Conservation (phyloP, 2,329 filamentous ascomycete genomes). For the Fusarium napiforme region DNA sequence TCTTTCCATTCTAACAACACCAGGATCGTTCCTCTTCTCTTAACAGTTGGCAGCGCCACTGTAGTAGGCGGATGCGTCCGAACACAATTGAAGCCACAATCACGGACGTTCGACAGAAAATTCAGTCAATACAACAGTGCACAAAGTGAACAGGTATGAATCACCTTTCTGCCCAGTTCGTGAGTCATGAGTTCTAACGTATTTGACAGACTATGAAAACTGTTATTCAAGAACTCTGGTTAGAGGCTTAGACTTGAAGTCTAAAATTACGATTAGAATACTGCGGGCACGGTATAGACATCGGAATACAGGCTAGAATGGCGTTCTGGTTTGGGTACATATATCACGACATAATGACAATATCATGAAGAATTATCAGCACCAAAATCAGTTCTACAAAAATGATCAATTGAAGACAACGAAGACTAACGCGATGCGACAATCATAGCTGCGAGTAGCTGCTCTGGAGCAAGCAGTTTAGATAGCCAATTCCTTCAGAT, state of each 20-base stretch:
- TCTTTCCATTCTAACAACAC: constrained; percentile 4
- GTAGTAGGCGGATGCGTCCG: constrained; percentile 24
- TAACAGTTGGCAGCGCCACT: constrained; percentile 39
- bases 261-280: background rate
- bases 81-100: constrained; percentile 29
- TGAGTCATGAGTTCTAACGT: constrained; percentile 18
- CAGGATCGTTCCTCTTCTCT: constrained; percentile 39
- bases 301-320: background rate
- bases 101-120: constrained; percentile 36
- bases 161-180: background rate
- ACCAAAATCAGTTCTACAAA: no score
- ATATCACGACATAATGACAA: background rate
- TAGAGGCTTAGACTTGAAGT: constrained; percentile 1
- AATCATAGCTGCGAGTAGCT: no score
- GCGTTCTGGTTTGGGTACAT: background rate
- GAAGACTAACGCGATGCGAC: background rate
- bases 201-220: constrained; percentile 5
- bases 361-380: background rate
- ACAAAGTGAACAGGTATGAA: constrained; percentile 36
- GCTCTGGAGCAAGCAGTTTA: background rate
- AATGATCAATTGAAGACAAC: accelerated
- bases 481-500: background rate
- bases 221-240: constrained; percentile 23
- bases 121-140: constrained; percentile 40
- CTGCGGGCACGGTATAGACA: background rate